phyloP scores from a whole-genome alignment of 2,329 filamentous ascomycete species.

The Colletotrichum musae region DNA sequence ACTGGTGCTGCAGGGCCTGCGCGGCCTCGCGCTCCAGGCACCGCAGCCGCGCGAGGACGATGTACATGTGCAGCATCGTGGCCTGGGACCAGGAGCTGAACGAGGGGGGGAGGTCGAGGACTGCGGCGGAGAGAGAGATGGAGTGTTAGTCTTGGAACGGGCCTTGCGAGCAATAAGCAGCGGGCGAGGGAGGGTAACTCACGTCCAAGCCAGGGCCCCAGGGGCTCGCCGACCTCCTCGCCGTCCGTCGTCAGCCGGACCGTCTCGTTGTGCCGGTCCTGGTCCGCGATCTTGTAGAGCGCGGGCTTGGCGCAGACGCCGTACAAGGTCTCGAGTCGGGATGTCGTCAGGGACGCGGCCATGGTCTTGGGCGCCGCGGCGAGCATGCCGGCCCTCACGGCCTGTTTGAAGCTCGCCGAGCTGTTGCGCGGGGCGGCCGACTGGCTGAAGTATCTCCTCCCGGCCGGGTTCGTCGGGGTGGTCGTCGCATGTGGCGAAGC shows the following conservation, averaged over 20 bases:
- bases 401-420: constrained; percentile 28
- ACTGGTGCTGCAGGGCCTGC: constrained; percentile 86
- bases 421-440: constrained; percentile 47
- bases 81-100: constrained; percentile 98
- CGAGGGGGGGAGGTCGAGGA: constrained; percentile 83
- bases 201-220: constrained; percentile 88
- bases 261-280: constrained; percentile 74
- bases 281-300: constrained; percentile 81
- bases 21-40: constrained; percentile 80
- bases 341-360: constrained; percentile 34
- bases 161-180: neutral
- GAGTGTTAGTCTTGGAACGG: neutral
- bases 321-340: constrained; percentile 75
- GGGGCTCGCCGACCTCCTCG: constrained; percentile 84
- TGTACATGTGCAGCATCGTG: constrained; percentile 96
- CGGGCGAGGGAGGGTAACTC: constrained; percentile 49
- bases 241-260: constrained; percentile 82
- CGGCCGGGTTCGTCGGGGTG: constrained; percentile 26
- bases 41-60: constrained; percentile 86
- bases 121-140: constrained; percentile 58
- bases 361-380: constrained; percentile 39
- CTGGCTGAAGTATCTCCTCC: constrained; percentile 54
- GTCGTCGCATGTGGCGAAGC: constrained; percentile 16
- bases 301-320: constrained; percentile 81
- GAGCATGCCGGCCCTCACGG: constrained; percentile 31